Conservation (phyloP, 768 basidiomycete genomes). For the Lentinula sp. region DNA sequence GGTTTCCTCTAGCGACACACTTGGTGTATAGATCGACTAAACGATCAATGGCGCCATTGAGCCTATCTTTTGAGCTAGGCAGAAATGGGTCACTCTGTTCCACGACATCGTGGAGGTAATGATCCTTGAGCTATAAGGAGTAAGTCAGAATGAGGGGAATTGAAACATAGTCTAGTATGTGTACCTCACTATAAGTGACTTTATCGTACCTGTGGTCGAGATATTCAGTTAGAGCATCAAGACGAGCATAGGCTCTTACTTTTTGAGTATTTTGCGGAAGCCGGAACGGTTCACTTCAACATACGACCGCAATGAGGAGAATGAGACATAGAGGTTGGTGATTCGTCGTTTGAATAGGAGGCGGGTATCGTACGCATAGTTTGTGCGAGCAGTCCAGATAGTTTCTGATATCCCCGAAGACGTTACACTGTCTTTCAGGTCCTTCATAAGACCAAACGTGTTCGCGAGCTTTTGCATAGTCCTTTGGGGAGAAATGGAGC, state of each 20-base stretch:
- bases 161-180: slow-evolving; percentile 7
- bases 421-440: slow-evolving; percentile 32
- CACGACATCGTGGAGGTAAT: slow-evolving; percentile 68
- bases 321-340: slow-evolving; percentile 71
- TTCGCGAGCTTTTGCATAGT: slow-evolving; percentile 35
- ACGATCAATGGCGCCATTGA: slow-evolving; percentile 50
- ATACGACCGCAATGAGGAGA: slow-evolving; percentile 76
- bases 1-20: slow-evolving; percentile 76
- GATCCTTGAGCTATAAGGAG: slow-evolving; percentile 52
- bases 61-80: slow-evolving; percentile 49
- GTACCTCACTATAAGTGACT: slow-evolving; percentile 67
- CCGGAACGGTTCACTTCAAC: slow-evolving; percentile 91
- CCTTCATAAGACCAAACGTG: slow-evolving; percentile 44
- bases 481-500: not conserved
- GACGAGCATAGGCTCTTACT: slow-evolving; percentile 42
- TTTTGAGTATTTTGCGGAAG: slow-evolving; percentile 93
- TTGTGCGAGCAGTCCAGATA: slow-evolving; percentile 76
- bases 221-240: slow-evolving; percentile 6
- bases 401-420: slow-evolving; percentile 33
- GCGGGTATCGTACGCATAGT: slow-evolving; percentile 78
- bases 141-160: not conserved
- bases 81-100: slow-evolving; percentile 67
- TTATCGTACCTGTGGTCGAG: slow-evolving; percentile 83
- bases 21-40: slow-evolving; percentile 76
- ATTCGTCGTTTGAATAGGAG: slow-evolving; percentile 88